phyloP scores from a whole-genome alignment of 176 grass and related monocot genomes.

The Poa annua region DNA sequence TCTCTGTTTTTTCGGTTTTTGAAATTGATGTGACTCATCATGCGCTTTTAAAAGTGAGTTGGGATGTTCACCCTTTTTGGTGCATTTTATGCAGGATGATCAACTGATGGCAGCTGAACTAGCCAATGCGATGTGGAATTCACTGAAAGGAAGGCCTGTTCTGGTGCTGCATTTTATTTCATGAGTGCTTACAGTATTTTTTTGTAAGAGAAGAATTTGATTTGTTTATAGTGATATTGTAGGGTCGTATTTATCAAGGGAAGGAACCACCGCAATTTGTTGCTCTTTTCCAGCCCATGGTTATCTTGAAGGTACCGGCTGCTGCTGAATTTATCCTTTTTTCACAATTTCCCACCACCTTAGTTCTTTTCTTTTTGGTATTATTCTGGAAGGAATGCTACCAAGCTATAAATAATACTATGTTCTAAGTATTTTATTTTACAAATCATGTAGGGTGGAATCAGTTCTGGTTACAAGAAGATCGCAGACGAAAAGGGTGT shows the following conservation, averaged over 20 bases:
- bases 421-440: not conserved
- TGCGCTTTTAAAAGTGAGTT: slow-evolving; percentile 11
- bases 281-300: slow-evolving; percentile 94
- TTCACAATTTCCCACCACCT: not conserved
- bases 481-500: slow-evolving; percentile 59
- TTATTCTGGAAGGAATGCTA: slow-evolving; percentile 2
- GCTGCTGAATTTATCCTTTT: not conserved
- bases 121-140: slow-evolving; percentile 79
- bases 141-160: slow-evolving; percentile 88
- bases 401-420: not conserved
- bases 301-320: slow-evolving; percentile 81
- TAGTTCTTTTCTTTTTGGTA: slow-evolving; percentile 26
- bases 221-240: slow-evolving; percentile 36
- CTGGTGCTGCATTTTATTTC: slow-evolving; percentile 63
- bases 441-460: slow-evolving; percentile 71
- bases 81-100: slow-evolving; percentile 70
- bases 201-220: slow-evolving; percentile 41
- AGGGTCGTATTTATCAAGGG: slow-evolving; percentile 91
- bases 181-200: slow-evolving; percentile 34
- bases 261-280: slow-evolving; percentile 94
- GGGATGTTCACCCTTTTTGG: slow-evolving; percentile 18
- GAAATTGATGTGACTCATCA: not conserved
- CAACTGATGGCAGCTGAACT: slow-evolving; percentile 60
- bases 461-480: slow-evolving; percentile 75
- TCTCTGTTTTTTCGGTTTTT: not conserved